A percentile compares a stretch with the other conserved stretches of the same genome.
phyloP scores from a whole-genome alignment of 257 asterid genomes.

The Solanum pimpinellifolium region DNA sequence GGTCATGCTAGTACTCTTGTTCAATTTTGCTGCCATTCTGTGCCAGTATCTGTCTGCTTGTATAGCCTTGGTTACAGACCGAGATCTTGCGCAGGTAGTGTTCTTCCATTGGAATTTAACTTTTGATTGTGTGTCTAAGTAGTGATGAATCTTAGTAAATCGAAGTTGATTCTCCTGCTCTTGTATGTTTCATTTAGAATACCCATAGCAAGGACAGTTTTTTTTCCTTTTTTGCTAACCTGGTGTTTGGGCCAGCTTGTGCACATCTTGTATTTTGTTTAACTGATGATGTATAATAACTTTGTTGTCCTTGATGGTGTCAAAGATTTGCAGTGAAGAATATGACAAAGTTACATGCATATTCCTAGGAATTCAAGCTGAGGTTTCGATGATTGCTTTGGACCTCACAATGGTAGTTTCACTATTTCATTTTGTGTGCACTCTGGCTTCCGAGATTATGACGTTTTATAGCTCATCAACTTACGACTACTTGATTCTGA shows the following conservation, averaged over 20 bases:
- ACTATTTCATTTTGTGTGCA: background rate
- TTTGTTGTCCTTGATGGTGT: constrained; percentile 12
- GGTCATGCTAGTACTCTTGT: constrained; percentile 38
- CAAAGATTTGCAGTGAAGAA: constrained; percentile 83
- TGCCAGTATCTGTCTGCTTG: constrained; percentile 89
- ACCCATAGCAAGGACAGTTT: background rate
- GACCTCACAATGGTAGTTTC: constrained; percentile 83
- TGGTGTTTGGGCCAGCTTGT: background rate
- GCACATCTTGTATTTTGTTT: background rate
- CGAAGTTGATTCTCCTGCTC: background rate
- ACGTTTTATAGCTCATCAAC: background rate
- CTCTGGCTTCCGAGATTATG: background rate
- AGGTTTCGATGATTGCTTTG: constrained; percentile 62
- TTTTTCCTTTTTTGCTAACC: background rate
- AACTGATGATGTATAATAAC: constrained; percentile 5
- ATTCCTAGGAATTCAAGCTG: constrained; percentile 77
- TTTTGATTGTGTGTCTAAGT: background rate
- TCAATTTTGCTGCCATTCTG: constrained; percentile 59
- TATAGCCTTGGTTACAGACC: constrained; percentile 72
- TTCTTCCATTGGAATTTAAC: background rate
- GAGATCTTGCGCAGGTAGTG: constrained; percentile 81
- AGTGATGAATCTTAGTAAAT: background rate
- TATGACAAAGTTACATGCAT: constrained; percentile 68
- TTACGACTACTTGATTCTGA: constrained; percentile 8
- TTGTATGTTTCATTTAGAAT: background rate